These are phyloP conservation scores for Annona squamosa DNA, from an alignment of 164 flowering plant species.

Conservation along the genomic window DNA sequence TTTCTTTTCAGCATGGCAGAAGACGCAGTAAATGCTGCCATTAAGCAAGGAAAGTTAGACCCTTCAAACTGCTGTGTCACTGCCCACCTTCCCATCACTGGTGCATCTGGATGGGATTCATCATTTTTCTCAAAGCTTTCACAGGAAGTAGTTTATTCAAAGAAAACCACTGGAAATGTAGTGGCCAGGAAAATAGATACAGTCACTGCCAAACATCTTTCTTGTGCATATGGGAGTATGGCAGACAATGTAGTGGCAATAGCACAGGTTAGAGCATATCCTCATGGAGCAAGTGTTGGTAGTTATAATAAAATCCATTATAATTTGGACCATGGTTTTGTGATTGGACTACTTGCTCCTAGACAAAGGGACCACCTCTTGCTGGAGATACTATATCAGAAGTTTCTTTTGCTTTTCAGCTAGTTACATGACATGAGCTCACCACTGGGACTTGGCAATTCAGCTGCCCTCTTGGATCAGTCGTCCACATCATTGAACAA, in stretches of 20 bases:
- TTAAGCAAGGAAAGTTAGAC: conserved; percentile 15
- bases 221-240: conserved; percentile 20
- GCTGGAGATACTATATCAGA: neutral
- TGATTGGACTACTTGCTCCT: neutral
- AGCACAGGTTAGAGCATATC: conserved; percentile 16
- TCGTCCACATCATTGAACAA: neutral
- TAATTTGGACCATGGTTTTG: neutral
- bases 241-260: conserved; percentile 17
- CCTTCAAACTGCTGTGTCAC: conserved; percentile 18
- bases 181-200: conserved; percentile 16
- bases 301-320: neutral
- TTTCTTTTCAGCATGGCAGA: conserved; percentile 23
- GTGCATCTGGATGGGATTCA: conserved; percentile 20
- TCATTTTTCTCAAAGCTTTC: conserved; percentile 13
- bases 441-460: neutral
- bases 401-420: neutral
- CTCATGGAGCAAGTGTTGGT: neutral
- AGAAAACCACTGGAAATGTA: conserved; percentile 14
- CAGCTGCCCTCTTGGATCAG: neutral
- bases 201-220: conserved; percentile 18
- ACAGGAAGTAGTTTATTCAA: conserved; percentile 12
- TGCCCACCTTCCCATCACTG: conserved; percentile 13
- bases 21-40: conserved; percentile 20
- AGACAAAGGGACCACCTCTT: neutral
- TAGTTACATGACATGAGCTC: no score